phyloP scores from a whole-genome alignment of 345 rosid genomes.

The Kandelia obovata region DNA sequence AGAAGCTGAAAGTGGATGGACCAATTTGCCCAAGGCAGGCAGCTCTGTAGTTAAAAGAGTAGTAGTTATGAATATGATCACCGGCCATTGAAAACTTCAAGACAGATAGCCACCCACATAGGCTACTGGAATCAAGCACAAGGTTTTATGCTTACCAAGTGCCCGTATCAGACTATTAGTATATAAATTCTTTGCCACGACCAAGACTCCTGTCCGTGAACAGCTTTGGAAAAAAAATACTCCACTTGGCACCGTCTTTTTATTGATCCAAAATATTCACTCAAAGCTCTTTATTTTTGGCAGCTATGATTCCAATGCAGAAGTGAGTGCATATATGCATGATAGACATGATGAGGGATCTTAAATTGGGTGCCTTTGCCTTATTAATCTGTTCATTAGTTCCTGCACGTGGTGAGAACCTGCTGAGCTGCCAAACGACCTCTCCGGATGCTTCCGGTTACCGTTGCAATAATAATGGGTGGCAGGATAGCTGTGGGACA shows the following conservation, averaged over 20 bases:
- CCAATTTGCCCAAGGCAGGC: slow-evolving; percentile 6
- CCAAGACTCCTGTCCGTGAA: slow-evolving; percentile 52
- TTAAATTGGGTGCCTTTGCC: slow-evolving; percentile 37
- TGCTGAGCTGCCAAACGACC: slow-evolving; percentile 44
- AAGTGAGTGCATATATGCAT: slow-evolving; percentile 28
- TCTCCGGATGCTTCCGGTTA: slow-evolving; percentile 51
- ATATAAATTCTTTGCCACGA: slow-evolving; percentile 24
- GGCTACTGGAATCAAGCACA: slow-evolving; percentile 23
- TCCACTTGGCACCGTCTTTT: slow-evolving; percentile 11
- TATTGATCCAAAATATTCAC: slow-evolving; percentile 54
- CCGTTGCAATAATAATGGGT: slow-evolving; percentile 36
- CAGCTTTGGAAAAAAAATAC: slow-evolving; percentile 9
- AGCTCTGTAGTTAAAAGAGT: slow-evolving; percentile 3
- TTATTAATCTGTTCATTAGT: slow-evolving; percentile 34
- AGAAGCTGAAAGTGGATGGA: slow-evolving; percentile 19
- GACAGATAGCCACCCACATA: slow-evolving; percentile 27
- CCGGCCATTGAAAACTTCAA: slow-evolving; percentile 19
- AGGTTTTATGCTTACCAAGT: slow-evolving; percentile 24
- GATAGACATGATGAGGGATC: slow-evolving; percentile 37
- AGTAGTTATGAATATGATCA: slow-evolving; percentile 15
- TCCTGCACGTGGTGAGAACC: slow-evolving; percentile 38
- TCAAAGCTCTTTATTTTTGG: slow-evolving; percentile 18
- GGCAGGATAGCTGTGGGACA: slow-evolving; percentile 42
- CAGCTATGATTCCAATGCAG: slow-evolving; percentile 9
- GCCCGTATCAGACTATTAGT: slow-evolving; percentile 19